Conservation (phyloP, 495 filamentous ascomycete genomes). For the Pseudomonodictys pantanalensis region DNA sequence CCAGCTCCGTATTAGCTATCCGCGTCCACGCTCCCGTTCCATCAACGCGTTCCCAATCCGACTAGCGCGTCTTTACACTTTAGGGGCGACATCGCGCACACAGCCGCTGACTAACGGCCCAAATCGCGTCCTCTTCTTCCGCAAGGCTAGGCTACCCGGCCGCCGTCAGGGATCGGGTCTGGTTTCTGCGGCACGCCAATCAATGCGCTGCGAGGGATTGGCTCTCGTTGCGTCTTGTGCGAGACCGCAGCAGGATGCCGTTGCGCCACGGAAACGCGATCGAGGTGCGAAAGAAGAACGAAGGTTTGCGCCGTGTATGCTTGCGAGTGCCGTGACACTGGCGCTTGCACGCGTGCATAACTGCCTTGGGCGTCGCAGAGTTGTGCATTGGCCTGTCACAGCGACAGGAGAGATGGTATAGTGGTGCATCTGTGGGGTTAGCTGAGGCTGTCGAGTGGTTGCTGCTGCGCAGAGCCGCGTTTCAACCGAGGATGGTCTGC, state of each 20-base stretch:
- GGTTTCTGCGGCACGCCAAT: slow-evolving; percentile 5
- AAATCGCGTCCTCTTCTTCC: not conserved
- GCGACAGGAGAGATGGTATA: too few relatives aligned
- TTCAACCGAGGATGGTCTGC: too few relatives aligned
- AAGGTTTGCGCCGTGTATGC: slow-evolving; percentile 10
- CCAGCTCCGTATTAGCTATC: too few relatives aligned
- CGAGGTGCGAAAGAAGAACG: slow-evolving; percentile 21
- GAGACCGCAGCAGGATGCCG: not conserved
- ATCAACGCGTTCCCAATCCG: slow-evolving; percentile 9
- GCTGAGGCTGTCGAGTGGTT: not conserved
- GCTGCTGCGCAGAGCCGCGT: not conserved
- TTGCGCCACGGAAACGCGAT: slow-evolving; percentile 28
- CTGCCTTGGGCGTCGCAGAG: not conserved
- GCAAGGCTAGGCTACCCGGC: slow-evolving; percentile 7
- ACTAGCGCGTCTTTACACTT: slow-evolving; percentile 10
- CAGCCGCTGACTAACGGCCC: not conserved
- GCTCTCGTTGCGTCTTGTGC: slow-evolving; percentile 2
- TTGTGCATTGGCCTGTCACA: slow-evolving; percentile 12
- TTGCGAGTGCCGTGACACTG: not conserved
- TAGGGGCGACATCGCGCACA: slow-evolving; percentile 7
- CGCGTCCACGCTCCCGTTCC: not conserved
- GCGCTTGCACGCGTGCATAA: not conserved
- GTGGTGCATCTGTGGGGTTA: not conserved
- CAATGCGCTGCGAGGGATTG: slow-evolving; percentile 26
- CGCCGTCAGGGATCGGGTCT: too few relatives aligned